Conservation (phyloP, 805 yeast species). For the Saccharomycopsis sp. region DNA sequence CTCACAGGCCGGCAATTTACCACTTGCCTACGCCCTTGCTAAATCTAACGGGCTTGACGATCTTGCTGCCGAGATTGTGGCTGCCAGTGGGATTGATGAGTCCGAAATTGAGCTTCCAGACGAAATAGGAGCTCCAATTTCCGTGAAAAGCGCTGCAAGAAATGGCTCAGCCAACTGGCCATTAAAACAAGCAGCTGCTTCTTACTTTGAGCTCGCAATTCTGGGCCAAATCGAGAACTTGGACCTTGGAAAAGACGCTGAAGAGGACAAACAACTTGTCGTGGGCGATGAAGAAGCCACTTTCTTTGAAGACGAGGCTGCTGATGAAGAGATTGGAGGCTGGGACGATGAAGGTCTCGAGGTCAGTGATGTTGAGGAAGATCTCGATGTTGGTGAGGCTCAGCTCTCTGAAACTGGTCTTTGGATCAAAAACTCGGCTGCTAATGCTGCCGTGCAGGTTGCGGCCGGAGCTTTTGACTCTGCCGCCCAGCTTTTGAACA, state of each 20-base stretch:
- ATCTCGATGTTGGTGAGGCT: constrained; percentile 25
- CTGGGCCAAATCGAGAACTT: constrained; percentile 70
- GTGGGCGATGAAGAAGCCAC: constrained; percentile 23
- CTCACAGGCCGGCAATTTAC: constrained; percentile 70
- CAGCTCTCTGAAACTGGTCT: constrained; percentile 37
- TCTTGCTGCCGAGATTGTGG: constrained; percentile 65
- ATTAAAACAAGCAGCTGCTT: constrained; percentile 58
- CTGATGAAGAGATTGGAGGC: constrained; percentile 35
- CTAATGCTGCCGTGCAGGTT: constrained; percentile 83
- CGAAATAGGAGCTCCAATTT: constrained; percentile 33
- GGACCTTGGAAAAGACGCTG: constrained; percentile 37
- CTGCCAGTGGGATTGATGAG: constrained; percentile 56
- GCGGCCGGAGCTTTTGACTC: constrained; percentile 97
- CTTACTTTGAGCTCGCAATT: constrained; percentile 82
- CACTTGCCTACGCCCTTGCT: constrained; percentile 91
- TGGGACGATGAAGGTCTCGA: constrained; percentile 84
- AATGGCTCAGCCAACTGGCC: constrained; percentile 70
- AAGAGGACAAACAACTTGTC: constrained; percentile 23
- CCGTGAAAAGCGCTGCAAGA: constrained; percentile 43
- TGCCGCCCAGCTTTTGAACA: constrained; percentile 86
- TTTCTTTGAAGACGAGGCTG: constrained; percentile 22
- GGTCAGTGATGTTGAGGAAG: constrained; percentile 46
- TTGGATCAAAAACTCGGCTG: constrained; percentile 80
- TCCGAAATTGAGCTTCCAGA: constrained; percentile 62
- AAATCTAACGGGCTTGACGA: constrained; percentile 76